Evolutionary conservation across 2,329 filamentous ascomycete species (phyloP).

Genomic region (Elsinoe fawcettii): DNA sequence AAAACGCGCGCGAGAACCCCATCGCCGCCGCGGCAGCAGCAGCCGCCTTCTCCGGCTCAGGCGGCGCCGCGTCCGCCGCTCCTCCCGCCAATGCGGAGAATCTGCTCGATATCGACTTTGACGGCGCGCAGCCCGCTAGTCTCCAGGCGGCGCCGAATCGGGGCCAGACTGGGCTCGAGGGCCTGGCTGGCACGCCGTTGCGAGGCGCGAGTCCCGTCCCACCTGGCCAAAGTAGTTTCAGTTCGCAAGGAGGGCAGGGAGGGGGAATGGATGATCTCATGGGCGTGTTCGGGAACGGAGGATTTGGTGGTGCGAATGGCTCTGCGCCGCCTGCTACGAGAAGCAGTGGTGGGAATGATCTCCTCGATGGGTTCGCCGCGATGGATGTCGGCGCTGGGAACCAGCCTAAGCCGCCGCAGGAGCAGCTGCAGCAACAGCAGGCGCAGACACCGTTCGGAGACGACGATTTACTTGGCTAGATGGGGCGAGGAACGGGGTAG

Average conservation of each 20-base stretch:
- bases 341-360: constrained; percentile 39
- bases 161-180: constrained; percentile 45
- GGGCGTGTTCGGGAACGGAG: constrained; percentile 53
- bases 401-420: constrained; percentile 57
- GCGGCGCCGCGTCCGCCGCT: constrained; percentile 35
- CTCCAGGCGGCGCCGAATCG: constrained; percentile 56
- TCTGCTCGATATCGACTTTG: constrained; percentile 90
- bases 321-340: constrained; percentile 23
- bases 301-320: constrained; percentile 29
- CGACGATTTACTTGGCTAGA: constrained; percentile 18
- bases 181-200: constrained; percentile 58
- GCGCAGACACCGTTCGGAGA: constrained; percentile 42
- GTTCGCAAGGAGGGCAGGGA: constrained; percentile 33
- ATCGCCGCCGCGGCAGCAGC: constrained; percentile 77
- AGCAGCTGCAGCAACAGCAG: constrained; percentile 40
- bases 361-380: constrained; percentile 77
- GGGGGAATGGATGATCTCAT: constrained; percentile 73
- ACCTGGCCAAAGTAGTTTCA: constrained; percentile 11
- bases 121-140: constrained; percentile 85
- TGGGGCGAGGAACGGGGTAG: not conserved
- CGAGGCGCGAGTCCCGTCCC: constrained; percentile 56
- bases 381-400: constrained; percentile 56
- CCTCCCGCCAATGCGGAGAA: constrained; percentile 82
- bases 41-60: constrained; percentile 47
- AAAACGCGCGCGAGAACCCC: constrained; percentile 88